Base-by-base conservation (phyloP, 2,329 filamentous ascomycete genomes). In the Ascomycota sp. region DNA sequence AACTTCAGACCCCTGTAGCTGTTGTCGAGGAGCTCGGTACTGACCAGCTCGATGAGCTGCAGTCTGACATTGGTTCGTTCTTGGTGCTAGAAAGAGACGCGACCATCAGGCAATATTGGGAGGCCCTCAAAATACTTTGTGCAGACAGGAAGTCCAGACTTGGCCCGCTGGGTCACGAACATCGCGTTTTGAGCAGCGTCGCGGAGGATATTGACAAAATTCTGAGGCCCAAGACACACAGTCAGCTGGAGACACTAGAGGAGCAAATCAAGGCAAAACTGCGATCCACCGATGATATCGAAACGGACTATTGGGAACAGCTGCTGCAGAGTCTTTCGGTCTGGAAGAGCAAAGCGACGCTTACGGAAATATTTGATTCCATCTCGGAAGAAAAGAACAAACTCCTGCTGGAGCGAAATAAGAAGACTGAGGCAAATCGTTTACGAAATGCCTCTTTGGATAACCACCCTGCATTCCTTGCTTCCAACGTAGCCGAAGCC, bases 251-350 rank as follows among this genome's bases (percentile, higher is more conserved):
- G 46, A 68, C 68, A 12, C 61, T 98, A 29, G 86, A 98, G 53
- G 69, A 63, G 38, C 85, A 95, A 55, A 89, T 98, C 50, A 73
- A 72, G 47, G 61, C 64, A 11, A 98, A 98, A 56, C 59, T 98
- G 28, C 65, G 74, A 30, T 91, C 82, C 7, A 75, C 93, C 46
- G 85, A 94, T 45, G 75, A 80, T 24, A 86, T 98, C 39, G 89
- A 98, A 51, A 82, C 79, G 3, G 89, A 98, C 53, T 98, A 95
- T 50, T 98, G 89, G 89, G 82, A 92, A 47, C 81, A 93, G 47
- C 61, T 98, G 11, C 61, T 98, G 36, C 74, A 75, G 39, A 91
- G 75, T 46, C 58, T 98, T 37, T 62, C 78, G 6, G 72, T 93
- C 1, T 94, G 81, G 73, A 95, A 95, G 56, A 82, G 89, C 22